Evolutionary conservation across 768 basidiomycete species (phyloP).

Genomic region (Suillus placidus): DNA sequence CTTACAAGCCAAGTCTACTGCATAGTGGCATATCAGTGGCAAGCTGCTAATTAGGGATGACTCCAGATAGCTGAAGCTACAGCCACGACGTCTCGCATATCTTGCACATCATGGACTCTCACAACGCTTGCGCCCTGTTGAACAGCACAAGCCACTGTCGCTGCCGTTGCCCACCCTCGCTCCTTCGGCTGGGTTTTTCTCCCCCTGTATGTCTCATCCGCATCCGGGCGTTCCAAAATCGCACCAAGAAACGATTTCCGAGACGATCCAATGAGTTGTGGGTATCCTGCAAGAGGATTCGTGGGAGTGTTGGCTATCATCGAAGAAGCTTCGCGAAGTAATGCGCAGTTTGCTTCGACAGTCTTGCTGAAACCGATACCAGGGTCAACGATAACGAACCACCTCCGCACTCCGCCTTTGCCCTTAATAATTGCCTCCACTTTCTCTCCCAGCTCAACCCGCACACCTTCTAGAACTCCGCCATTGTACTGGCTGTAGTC

Average conservation of each 20-base stretch:
- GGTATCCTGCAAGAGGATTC: conserved; percentile 61
- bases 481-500: conserved; percentile 54
- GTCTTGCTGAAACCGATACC: conserved; percentile 96
- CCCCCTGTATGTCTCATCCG: conserved; percentile 43
- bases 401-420: conserved; percentile 73
- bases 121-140: conserved; percentile 75
- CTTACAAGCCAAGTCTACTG: not conserved
- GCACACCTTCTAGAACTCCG: conserved; percentile 65
- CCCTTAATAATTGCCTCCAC: conserved; percentile 67
- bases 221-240: conserved; percentile 54
- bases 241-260: conserved; percentile 83
- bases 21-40: not conserved
- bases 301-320: conserved; percentile 47
- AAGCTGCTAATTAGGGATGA: not conserved
- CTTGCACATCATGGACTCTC: conserved; percentile 79
- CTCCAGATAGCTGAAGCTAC: conserved; percentile 66
- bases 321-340: conserved; percentile 55
- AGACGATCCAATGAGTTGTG: conserved; percentile 76
- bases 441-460: conserved; percentile 69
- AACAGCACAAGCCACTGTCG: conserved; percentile 71
- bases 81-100: conserved; percentile 72
- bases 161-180: conserved; percentile 78
- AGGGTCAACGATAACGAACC: conserved; percentile 90
- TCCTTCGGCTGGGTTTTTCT: conserved; percentile 64
- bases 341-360: conserved; percentile 66